Conservation (phyloP, 2,329 filamentous ascomycete genomes). For the Paecilomyces dactylethromorphus region DNA sequence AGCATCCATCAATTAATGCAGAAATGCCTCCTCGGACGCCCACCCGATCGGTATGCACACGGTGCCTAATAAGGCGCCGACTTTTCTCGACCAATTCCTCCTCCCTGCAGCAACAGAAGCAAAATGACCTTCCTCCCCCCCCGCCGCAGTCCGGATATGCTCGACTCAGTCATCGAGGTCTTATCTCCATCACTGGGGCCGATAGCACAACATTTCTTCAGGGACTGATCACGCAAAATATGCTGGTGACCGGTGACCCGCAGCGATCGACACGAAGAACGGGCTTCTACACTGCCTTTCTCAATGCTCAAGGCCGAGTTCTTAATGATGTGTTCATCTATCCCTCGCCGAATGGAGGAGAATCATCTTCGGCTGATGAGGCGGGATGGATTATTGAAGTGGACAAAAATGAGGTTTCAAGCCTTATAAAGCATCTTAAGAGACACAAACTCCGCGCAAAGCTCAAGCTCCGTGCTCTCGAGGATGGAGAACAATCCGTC, state of each 20-base stretch:
- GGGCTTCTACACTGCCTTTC: slow-evolving; percentile 74
- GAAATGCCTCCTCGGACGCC: slow-evolving; percentile 26
- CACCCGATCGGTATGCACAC: slow-evolving; percentile 19
- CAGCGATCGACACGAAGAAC: slow-evolving; percentile 28
- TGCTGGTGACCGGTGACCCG: slow-evolving; percentile 43
- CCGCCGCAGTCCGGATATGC: slow-evolving; percentile 42
- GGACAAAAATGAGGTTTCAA: slow-evolving; percentile 59
- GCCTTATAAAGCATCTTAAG: slow-evolving; percentile 65
- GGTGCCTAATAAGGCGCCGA: slow-evolving; percentile 19
- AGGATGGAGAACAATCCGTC: slow-evolving; percentile 57
- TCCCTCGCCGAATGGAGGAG: slow-evolving; percentile 40
- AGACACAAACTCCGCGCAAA: slow-evolving; percentile 82
- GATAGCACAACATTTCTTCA: slow-evolving; percentile 83
- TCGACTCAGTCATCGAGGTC: slow-evolving; percentile 61
- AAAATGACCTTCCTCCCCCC: slow-evolving; percentile 20
- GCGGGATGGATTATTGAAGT: slow-evolving; percentile 71
- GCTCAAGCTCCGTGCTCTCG: slow-evolving; percentile 61
- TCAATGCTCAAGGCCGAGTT: slow-evolving; percentile 78
- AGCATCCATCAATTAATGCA: slow-evolving; percentile 1
- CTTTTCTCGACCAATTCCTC: slow-evolving; percentile 23
- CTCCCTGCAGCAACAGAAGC: slow-evolving; percentile 10
- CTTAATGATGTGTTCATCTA: slow-evolving; percentile 90
- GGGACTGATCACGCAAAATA: slow-evolving; percentile 73
- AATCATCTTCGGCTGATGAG: slow-evolving; percentile 12
- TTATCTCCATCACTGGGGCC: slow-evolving; percentile 71